A percentile compares a stretch with the other conserved stretches of the same genome.
phyloP scores from a whole-genome alignment of 169 alveolate genomes.

The Babesia bovis region DNA sequence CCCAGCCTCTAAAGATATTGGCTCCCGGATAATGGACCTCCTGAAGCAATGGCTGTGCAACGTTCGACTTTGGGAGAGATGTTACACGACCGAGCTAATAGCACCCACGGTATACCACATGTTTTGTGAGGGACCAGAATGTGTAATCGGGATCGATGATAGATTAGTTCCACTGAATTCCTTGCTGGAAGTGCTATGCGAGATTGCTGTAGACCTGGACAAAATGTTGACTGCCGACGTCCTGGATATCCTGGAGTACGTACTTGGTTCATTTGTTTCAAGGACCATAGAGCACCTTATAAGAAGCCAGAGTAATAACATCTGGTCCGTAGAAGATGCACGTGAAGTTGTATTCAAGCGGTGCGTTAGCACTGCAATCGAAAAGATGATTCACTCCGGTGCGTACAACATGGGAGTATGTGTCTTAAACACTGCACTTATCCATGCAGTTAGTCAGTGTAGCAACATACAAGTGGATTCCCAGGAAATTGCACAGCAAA shows the following conservation, averaged over 20 bases:
- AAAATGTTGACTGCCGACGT: background rate
- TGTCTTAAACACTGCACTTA: background rate
- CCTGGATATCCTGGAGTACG: constrained; percentile 1
- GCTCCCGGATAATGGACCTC: background rate
- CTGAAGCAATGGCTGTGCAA: background rate
- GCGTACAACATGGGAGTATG: constrained; percentile 14
- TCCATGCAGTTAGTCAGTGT: too few species aligned
- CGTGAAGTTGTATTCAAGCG: background rate
- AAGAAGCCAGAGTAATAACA: constrained; percentile 20
- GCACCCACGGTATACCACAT: too few species aligned
- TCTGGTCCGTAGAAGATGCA: constrained; percentile 1
- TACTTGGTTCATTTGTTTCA: background rate
- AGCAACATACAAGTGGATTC: background rate
- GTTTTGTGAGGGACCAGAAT: too few species aligned
- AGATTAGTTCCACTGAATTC: background rate
- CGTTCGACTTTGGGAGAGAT: too few species aligned
- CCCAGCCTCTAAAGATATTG: background rate
- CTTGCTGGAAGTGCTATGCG: background rate
- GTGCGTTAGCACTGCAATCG: constrained; percentile 1
- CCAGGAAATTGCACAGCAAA: background rate
- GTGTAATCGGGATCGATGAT: constrained; percentile 14
- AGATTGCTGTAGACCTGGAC: background rate
- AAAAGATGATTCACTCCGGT: background rate
- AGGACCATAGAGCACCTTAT: constrained; percentile 3
- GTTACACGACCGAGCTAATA: too few species aligned